phyloP scores from a whole-genome alignment of 148 eudicot species.

The Agrostemma githago region DNA sequence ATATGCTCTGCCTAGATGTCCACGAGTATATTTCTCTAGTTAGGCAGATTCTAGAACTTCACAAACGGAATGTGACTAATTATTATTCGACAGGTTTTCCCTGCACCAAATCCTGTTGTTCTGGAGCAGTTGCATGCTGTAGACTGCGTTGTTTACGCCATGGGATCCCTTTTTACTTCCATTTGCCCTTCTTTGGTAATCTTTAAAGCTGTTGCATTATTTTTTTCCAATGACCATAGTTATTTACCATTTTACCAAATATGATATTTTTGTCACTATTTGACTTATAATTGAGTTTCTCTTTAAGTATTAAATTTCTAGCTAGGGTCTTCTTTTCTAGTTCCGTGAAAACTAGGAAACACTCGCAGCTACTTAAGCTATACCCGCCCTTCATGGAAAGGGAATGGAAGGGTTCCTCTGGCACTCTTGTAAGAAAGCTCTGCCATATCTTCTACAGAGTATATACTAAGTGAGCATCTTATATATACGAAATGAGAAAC shows the following conservation, averaged over 20 bases:
- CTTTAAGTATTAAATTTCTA: background rate
- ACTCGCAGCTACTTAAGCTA: too few relatives aligned
- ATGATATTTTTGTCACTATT: background rate
- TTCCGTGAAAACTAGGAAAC: too few relatives aligned
- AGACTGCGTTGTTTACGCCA: constrained; percentile 84
- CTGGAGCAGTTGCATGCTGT: constrained; percentile 67
- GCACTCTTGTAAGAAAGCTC: too few relatives aligned
- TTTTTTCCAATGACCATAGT: background rate
- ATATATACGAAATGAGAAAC: too few relatives aligned
- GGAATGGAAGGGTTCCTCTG: too few relatives aligned
- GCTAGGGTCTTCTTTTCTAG: too few relatives aligned
- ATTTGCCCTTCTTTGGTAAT: constrained; percentile 92
- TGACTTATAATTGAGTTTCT: background rate
- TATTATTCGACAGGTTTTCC: constrained; percentile 66
- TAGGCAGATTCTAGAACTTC: background rate
- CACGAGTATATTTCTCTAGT: background rate
- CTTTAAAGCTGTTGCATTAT: background rate
- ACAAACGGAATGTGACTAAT: constrained; percentile 6
- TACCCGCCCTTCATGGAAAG: too few relatives aligned
- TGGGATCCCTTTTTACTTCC: constrained; percentile 98
- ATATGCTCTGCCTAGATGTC: background rate
- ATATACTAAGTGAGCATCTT: too few relatives aligned
- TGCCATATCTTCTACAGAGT: too few relatives aligned
- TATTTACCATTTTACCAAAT: background rate
- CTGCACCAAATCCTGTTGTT: constrained; percentile 65